These are phyloP conservation scores for Protea cynaroides DNA, from an alignment of 164 flowering plant genomes.

Conservation along the genomic window DNA sequence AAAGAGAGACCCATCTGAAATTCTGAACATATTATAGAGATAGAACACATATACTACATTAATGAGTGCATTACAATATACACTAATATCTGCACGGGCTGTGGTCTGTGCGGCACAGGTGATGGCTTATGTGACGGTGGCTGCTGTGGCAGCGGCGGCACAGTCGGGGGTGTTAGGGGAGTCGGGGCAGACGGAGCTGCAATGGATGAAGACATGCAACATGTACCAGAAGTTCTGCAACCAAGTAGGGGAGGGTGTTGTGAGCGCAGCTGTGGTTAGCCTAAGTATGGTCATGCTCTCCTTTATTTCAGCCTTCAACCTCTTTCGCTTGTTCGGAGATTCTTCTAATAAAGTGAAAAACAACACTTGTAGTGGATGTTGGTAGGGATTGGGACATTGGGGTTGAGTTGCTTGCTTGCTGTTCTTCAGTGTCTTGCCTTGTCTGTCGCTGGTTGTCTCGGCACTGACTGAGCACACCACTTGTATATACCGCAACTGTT, in stretches of 20 bases:
- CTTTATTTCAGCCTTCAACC: conserved; percentile 77
- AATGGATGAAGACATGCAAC: conserved; percentile 85
- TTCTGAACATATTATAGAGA: too few relatives aligned
- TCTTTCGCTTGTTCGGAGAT: conserved; percentile 77
- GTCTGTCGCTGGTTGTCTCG: too few relatives aligned
- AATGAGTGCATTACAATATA: too few relatives aligned
- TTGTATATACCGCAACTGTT: too few relatives aligned
- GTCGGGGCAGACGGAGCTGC: conserved; percentile 64
- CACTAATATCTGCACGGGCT: too few relatives aligned
- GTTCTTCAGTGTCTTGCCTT: too few relatives aligned
- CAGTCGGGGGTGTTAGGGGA: conserved; percentile 65
- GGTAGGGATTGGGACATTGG: too few relatives aligned
- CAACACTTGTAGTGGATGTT: conserved; percentile 20
- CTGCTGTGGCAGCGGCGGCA: conserved; percentile 67
- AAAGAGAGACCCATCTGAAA: too few relatives aligned
- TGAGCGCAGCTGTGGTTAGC: conserved; percentile 45
- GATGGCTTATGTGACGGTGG: conserved; percentile 66
- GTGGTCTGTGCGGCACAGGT: conserved; percentile 28
- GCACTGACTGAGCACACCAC: too few relatives aligned
- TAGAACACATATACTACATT: too few relatives aligned
- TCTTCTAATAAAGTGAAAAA: conserved; percentile 33
- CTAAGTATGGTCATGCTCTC: conserved; percentile 54
- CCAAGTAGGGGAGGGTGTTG: conserved; percentile 86
- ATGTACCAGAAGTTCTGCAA: conserved; percentile 82
- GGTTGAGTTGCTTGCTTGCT: too few relatives aligned